Base-by-base conservation (phyloP, 257 asterid species). In the Solanum rostratum region DNA sequence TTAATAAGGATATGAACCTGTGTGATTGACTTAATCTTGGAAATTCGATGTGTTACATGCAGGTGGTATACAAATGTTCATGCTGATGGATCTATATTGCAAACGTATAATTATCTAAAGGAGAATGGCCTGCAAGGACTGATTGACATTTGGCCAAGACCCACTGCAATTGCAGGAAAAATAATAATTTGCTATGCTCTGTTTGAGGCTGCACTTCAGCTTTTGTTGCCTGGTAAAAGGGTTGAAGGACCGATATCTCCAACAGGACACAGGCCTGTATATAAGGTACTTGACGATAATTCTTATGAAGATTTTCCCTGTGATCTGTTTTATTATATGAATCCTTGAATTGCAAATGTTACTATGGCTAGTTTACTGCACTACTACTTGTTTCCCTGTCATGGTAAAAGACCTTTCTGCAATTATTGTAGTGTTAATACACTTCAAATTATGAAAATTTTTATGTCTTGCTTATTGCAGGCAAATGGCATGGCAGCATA, bases 41-140 rank as follows among this genome's bases (percentile, higher is more conserved):
- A 37, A 29, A 83, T 27, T 84, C 19, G 80, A 57, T 90, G 55
- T 66, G 82, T 80, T 88, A 63, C 82, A 52, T 87, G 88, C 92
- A 96, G 99, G 90, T 96, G 99, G 99, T 96, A 96, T 85, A 93
- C 98, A 33, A 96, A 94, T 97, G 99, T 96, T 63, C 97, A 94
- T 85, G 98, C 99, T 9, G 95, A 96, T 87, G 99, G 99, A 37
- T 96, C 98, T 50, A 86, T 93, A 37, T 68, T 92, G 91, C 96
- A 92, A 86, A 92, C 99, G 24, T 92, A 87, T 84, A 86, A 88
- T 80, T 92, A 89, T 88, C 88, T 96, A 5, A 88, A 86, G 89
- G 91, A 91, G 73, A 85, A 94, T 90, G 99, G 98, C 33, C 87
- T 94, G 29, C 89, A 91, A 83, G 99, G 97, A 29, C 88, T 96